Conservation (phyloP, 345 rosid species). For the Pistacia vera region DNA sequence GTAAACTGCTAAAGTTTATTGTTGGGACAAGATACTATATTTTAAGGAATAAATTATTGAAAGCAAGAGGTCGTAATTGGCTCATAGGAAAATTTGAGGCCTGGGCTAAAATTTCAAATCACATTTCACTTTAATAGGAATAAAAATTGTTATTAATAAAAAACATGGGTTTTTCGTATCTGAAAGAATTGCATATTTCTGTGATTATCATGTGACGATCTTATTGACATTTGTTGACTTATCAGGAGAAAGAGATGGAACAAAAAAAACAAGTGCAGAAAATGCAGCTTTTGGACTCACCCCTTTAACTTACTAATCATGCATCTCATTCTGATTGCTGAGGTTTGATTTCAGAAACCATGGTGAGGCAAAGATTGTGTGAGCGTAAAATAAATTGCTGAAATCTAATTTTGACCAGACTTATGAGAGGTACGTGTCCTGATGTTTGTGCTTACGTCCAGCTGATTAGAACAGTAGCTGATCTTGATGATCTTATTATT, state of each 20-base stretch:
- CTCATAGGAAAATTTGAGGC: too few species aligned
- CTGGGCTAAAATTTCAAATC: too few species aligned
- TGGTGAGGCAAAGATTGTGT: constrained; percentile 93
- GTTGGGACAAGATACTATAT: too few species aligned
- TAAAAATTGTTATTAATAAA: too few species aligned
- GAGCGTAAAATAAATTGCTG: constrained; percentile 91
- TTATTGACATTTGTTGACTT: not conserved
- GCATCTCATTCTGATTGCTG: not conserved
- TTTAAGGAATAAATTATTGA: too few species aligned
- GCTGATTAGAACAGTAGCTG: not conserved
- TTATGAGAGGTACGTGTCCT: constrained; percentile 70
- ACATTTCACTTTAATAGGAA: too few species aligned
- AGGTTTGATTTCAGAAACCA: constrained; percentile 57
- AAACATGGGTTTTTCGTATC: not conserved
- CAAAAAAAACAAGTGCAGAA: not conserved
- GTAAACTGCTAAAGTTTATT: too few species aligned
- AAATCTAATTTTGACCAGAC: constrained; percentile 96
- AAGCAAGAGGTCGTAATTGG: too few species aligned
- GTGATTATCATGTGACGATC: not conserved
- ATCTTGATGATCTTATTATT: not conserved
- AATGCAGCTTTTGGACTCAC: not conserved
- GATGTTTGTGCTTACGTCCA: not conserved
- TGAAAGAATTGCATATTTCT: not conserved
- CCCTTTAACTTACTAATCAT: not conserved
- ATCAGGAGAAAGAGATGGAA: not conserved